These are phyloP conservation scores for Sporothrix phasma DNA, from an alignment of 2,329 filamentous ascomycete genomes.

Conservation along the genomic window DNA sequence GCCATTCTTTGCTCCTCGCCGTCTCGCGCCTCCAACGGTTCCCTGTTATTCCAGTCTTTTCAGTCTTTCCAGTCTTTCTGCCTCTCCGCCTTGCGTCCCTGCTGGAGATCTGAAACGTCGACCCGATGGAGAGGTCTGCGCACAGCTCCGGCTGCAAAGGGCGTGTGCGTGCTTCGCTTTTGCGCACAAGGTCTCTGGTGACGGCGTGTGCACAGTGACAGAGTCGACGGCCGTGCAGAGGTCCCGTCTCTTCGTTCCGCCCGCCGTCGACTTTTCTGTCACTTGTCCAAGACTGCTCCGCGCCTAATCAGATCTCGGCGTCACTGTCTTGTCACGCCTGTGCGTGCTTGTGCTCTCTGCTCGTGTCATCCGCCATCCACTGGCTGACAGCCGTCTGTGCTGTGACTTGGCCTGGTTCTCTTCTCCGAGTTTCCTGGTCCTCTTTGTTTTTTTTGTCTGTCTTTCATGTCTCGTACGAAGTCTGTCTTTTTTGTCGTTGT, in stretches of 20 bases:
- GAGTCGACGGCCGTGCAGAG: neutral
- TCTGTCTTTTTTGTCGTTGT: too few species aligned
- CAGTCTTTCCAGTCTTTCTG: too few species aligned
- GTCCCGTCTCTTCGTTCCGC: neutral
- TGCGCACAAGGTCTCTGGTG: too few species aligned
- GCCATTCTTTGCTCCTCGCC: neutral
- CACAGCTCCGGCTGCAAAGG: slow-evolving; percentile 4
- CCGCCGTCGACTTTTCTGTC: neutral
- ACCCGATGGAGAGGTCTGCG: slow-evolving; percentile 12
- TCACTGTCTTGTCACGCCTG: slow-evolving; percentile 1
- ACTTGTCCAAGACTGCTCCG: neutral
- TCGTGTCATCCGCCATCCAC: slow-evolving; percentile 2
- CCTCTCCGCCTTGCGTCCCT: neutral
- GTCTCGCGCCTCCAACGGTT: neutral
- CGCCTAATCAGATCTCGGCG: neutral
- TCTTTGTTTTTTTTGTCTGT: neutral
- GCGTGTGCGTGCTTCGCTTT: neutral
- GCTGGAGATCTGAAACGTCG: slow-evolving; percentile 13
- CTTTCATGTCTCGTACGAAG: too few species aligned
- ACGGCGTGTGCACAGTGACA: neutral
- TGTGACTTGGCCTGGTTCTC: slow-evolving; percentile 3
- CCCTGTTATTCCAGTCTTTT: neutral
- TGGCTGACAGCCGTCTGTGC: slow-evolving; percentile 8
- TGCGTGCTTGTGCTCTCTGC: neutral
- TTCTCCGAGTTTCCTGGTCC: neutral